Conservation (phyloP, 1,284 basidiomycete genomes). For the Sphaerobolus stellatus region DNA sequence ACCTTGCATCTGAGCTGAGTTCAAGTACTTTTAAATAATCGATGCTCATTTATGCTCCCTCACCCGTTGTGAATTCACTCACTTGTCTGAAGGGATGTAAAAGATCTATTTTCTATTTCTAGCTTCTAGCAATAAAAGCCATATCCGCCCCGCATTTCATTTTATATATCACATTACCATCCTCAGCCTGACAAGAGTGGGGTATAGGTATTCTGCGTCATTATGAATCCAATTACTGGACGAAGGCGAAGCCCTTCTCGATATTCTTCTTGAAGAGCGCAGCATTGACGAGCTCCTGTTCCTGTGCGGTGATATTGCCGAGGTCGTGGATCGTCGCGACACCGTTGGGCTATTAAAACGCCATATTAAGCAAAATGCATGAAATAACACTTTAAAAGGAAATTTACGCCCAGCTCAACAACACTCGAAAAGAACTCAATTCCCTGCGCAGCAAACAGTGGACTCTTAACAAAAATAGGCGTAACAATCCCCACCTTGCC, state of each 20-base stretch:
- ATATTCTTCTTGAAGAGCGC: slow-evolving; percentile 96
- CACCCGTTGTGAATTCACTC: no score
- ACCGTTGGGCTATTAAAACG: slow-evolving; percentile 64
- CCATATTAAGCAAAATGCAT: slow-evolving; percentile 12
- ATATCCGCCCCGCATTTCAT: no score
- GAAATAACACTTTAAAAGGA: slow-evolving; percentile 8
- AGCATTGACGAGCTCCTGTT: slow-evolving; percentile 84
- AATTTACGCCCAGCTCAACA: slow-evolving; percentile 85
- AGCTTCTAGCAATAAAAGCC: no score
- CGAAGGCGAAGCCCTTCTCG: slow-evolving; percentile 88
- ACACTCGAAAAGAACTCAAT: slow-evolving; percentile 89
- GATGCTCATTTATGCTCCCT: no score
- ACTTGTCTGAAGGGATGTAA: no score
- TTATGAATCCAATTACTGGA: no score
- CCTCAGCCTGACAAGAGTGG: no score
- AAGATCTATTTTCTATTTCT: no score
- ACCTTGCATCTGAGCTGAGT: no score
- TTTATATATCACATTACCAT: no score
- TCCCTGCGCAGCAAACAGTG: slow-evolving; percentile 78
- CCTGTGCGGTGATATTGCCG: slow-evolving; percentile 73
- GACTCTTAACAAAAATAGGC: slow-evolving; percentile 88
- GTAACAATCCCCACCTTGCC: slow-evolving; percentile 85
- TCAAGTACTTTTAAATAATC: no score
- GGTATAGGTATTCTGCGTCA: no score
- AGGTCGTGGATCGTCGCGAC: slow-evolving; percentile 87